Evolutionary conservation across 495 filamentous ascomycete genomes (phyloP).

Genomic region (Neurospora sublineolata): DNA sequence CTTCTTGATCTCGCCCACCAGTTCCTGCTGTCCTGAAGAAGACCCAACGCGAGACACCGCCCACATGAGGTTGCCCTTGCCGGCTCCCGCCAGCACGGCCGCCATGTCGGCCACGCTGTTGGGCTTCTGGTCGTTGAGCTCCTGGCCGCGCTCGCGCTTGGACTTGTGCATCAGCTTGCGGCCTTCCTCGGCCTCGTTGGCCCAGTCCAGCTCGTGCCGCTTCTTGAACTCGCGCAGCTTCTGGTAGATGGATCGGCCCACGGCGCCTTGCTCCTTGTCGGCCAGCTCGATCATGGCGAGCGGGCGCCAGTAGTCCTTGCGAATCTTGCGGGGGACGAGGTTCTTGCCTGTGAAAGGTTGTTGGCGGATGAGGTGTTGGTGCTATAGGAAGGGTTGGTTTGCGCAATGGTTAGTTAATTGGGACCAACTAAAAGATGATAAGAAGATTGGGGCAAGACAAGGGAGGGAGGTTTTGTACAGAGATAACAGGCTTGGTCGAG

Average conservation of each 20-base stretch:
- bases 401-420: conserved; percentile 1
- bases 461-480: conserved; percentile 39
- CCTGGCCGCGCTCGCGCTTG: conserved; percentile 45
- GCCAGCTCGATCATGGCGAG: conserved; percentile 67
- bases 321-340: conserved; percentile 60
- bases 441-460: background rate
- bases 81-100: conserved; percentile 49
- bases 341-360: conserved; percentile 87
- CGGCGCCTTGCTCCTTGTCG: conserved; percentile 26
- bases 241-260: conserved; percentile 66
- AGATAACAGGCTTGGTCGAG: conserved; percentile 55
- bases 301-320: conserved; percentile 86
- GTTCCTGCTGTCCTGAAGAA: conserved; percentile 18
- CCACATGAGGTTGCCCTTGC: conserved; percentile 36
- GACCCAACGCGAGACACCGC: conserved; percentile 22
- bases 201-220: conserved; percentile 56
- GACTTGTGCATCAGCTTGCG: conserved; percentile 32
- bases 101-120: conserved; percentile 81
- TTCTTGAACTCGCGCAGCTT: conserved; percentile 72
- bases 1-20: conserved; percentile 16
- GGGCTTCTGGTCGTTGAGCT: conserved; percentile 79
- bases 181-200: conserved; percentile 26
- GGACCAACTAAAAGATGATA: background rate
- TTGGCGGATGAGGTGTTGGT: conserved; percentile 59
- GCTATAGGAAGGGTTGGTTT: conserved; percentile 28